These are phyloP conservation scores for Seiridium cupressi DNA, from an alignment of 2,329 filamentous ascomycete genomes.

Conservation along the genomic window DNA sequence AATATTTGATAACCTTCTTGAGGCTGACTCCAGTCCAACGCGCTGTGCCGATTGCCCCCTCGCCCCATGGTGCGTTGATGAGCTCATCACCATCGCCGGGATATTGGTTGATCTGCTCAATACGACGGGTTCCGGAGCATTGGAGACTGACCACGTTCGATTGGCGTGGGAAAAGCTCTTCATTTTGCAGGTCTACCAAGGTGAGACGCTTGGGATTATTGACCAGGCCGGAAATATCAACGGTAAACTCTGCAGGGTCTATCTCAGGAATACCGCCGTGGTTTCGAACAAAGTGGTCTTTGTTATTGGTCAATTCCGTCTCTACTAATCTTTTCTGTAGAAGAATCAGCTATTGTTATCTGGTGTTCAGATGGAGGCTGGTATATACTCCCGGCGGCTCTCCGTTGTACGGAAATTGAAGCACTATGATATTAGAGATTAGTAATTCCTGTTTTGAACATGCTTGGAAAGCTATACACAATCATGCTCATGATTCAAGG, in stretches of 20 bases:
- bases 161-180: conserved; percentile 57
- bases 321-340: conserved; percentile 50
- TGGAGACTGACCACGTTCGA: conserved; percentile 62
- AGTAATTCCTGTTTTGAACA: no score
- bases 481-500: no score
- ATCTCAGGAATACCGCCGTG: conserved; percentile 71
- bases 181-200: conserved; percentile 59
- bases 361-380: not conserved
- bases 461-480: no score
- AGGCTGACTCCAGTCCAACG: conserved; percentile 61
- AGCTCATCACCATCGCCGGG: conserved; percentile 66
- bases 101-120: conserved; percentile 66
- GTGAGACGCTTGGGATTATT: conserved; percentile 55
- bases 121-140: conserved; percentile 66
- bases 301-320: conserved; percentile 57
- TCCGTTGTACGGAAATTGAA: conserved; percentile 65
- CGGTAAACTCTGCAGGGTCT: conserved; percentile 49
- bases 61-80: conserved; percentile 55
- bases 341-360: not conserved
- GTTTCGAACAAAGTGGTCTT: conserved; percentile 63
- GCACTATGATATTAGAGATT: conserved; percentile 25
- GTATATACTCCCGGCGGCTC: conserved; percentile 47
- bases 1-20: conserved; percentile 69
- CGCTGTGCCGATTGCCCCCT: conserved; percentile 66
- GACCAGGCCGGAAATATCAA: conserved; percentile 61